A percentile compares a stretch with the other conserved stretches of the same genome.
These are phyloP conservation scores for Neophaeococcomyces mojaviensis DNA, from an alignment of 2,329 filamentous ascomycete species.

Conservation along the genomic window DNA sequence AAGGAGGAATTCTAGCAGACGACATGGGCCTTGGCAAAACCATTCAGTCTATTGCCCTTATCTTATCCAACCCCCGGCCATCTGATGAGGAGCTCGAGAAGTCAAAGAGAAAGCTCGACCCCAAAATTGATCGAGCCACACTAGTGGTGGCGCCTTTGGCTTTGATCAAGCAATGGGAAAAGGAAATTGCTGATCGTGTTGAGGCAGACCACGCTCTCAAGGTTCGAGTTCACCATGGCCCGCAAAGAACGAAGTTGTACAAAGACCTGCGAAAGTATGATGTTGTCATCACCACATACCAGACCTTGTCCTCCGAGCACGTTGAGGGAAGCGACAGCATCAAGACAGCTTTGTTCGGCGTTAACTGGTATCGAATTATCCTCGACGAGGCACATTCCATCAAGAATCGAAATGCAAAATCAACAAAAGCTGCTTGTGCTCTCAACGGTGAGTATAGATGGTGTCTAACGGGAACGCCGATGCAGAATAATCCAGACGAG, in stretches of 20 bases:
- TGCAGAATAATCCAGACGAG: slow-evolving; percentile 98
- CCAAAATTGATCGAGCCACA: slow-evolving; percentile 66
- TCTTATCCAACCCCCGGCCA: slow-evolving; percentile 73
- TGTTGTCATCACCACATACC: slow-evolving; percentile 94
- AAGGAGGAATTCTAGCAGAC: slow-evolving; percentile 90
- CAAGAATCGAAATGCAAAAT: slow-evolving; percentile 95
- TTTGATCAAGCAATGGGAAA: slow-evolving; percentile 94
- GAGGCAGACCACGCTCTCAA: slow-evolving; percentile 60
- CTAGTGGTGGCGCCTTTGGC: slow-evolving; percentile 89
- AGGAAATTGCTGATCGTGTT: slow-evolving; percentile 81
- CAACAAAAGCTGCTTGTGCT: slow-evolving; percentile 84
- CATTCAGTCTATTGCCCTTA: slow-evolving; percentile 81
- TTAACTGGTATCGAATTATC: slow-evolving; percentile 92
- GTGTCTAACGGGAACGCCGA: slow-evolving; percentile 92
- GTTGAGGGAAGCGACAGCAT: slow-evolving; percentile 54
- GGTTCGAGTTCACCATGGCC: slow-evolving; percentile 86
- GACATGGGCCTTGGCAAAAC: slow-evolving; percentile 97
- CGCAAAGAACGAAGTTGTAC: slow-evolving; percentile 70
- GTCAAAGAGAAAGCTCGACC: slow-evolving; percentile 58
- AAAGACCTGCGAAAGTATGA: slow-evolving; percentile 77
- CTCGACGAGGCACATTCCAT: slow-evolving; percentile 96
- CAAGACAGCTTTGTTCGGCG: slow-evolving; percentile 77
- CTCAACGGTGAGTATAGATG: slow-evolving; percentile 81
- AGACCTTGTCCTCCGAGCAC: slow-evolving; percentile 88
- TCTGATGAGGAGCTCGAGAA: slow-evolving; percentile 36